Base-by-base conservation (phyloP, 2,329 filamentous ascomycete species). In the Hypoxylon sp. region DNA sequence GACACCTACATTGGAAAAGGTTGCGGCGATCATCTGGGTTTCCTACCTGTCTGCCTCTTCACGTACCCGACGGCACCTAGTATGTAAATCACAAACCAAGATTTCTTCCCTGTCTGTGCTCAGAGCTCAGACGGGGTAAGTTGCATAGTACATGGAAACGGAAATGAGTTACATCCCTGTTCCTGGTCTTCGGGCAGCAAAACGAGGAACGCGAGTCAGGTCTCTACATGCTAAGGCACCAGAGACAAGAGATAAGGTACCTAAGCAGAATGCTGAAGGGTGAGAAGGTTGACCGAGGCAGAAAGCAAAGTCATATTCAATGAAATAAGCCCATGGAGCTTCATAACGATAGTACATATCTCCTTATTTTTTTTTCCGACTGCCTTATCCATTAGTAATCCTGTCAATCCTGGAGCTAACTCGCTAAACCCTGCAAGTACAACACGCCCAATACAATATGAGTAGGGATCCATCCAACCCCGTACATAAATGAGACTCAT, bases 121-220 rank as follows among this genome's bases (percentile, higher is more conserved):
- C n/a, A 46, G n/a, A 59, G 63, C 66, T 69, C 63, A 41, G 63
- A 69, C 41, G 63, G 67, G 67, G 64, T 23, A 59, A 25, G 19
- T 17, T 11, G 19, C 46, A 41, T 48, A 34, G 25, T 11, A 17
- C 46, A 41, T 48, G 41, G 25, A 36, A 11, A 34, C 14, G 25
- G 34, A 23, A 50, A 57, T 63, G 19, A 30, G 30, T 55, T 52
- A 48, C 30, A 63, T 63, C 59, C 63, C n/a, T 49, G 51, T 64
- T 55, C 63, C 60, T 63, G 21, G 60, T 56, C 60, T 61, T 59
- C 30, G 32, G 23, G 43, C 48, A 6, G 11, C 19, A 36, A 63
- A 66, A 60, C 66, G 59, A 57, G 62, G 53, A 63, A 65, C 34
- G 49, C 14, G 28, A 57, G 7, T 43, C 43, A 30, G 14, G 28